Evolutionary conservation across 2,329 filamentous ascomycete species (phyloP).

Genomic region (Penicillium sp.): DNA sequence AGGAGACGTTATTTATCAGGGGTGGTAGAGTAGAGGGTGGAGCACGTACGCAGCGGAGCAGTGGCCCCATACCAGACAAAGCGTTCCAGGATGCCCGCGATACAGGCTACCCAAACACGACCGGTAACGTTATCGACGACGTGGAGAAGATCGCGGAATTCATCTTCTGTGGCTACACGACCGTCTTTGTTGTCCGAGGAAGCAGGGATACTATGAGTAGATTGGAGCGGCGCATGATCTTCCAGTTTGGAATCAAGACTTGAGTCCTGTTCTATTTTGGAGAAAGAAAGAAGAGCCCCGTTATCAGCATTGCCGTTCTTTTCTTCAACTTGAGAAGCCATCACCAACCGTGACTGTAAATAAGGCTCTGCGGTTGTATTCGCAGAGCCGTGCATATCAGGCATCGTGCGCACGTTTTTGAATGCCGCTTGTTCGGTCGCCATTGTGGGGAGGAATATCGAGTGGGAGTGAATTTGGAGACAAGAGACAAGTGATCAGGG

Average conservation of each 20-base stretch:
- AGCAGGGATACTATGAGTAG: neutral
- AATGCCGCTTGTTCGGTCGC: neutral
- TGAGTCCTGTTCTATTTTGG: slow-evolving; percentile 4
- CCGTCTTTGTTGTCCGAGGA: neutral
- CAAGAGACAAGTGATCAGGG: neutral
- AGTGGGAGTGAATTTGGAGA: neutral
- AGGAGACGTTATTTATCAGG: neutral
- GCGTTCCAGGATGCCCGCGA: slow-evolving; percentile 11
- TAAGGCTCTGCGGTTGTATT: slow-evolving; percentile 1
- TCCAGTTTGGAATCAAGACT: neutral
- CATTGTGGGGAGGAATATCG: neutral
- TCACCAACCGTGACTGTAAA: slow-evolving; percentile 10
- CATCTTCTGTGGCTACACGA: slow-evolving; percentile 10
- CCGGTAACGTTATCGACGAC: slow-evolving; percentile 9
- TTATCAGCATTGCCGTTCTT: slow-evolving; percentile 1
- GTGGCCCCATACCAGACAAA: slow-evolving; percentile 15
- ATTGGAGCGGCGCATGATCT: neutral
- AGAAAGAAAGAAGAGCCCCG: neutral
- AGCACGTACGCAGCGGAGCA: slow-evolving; percentile 11
- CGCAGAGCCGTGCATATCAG: slow-evolving; percentile 8
- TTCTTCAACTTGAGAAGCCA: slow-evolving; percentile 2
- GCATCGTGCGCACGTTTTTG: neutral
- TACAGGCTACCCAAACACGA: slow-evolving; percentile 8
- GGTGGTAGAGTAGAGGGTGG: neutral
- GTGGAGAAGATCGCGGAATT: slow-evolving; percentile 12